Conservation (phyloP, 164 flowering plant species). For the Magnolia changhungtana region DNA sequence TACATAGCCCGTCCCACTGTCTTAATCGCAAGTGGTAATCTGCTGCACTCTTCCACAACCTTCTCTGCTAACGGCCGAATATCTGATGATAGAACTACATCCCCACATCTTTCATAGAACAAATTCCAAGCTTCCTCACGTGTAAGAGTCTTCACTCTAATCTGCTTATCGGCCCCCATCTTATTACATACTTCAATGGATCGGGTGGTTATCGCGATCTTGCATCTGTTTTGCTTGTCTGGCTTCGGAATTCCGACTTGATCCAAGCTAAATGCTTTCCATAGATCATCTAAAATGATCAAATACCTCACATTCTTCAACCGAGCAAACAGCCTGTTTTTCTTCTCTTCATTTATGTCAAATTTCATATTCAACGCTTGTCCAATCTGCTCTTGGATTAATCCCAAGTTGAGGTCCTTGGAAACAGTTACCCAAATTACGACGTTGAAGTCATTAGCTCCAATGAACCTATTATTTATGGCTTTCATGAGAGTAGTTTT, state of each 20-base stretch:
- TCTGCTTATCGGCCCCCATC: constrained; percentile 22
- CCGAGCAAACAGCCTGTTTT: background rate
- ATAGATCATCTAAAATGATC: constrained; percentile 26
- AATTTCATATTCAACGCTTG: constrained; percentile 6
- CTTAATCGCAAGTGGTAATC: constrained; percentile 6
- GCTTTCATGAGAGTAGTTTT: constrained; percentile 4
- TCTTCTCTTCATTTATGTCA: background rate
- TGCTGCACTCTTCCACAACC: background rate
- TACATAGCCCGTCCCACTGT: background rate
- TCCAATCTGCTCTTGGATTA: constrained; percentile 5
- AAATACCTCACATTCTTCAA: constrained; percentile 12
- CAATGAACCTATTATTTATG: background rate
- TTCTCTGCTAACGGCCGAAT: background rate
- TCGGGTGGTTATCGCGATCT: constrained; percentile 25
- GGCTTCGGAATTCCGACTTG: constrained; percentile 20
- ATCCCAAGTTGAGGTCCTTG: background rate
- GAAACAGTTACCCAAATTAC: constrained; percentile 13
- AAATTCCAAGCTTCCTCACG: background rate
- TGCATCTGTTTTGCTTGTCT: constrained; percentile 7
- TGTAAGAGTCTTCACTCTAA: background rate
- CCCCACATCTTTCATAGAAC: background rate
- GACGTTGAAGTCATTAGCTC: background rate
- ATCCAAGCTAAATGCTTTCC: constrained; percentile 26
- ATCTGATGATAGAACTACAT: background rate
- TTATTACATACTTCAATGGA: constrained; percentile 16